Evolutionary conservation across 768 basidiomycete genomes (phyloP).

Genomic region (Lyophyllum shimeji): DNA sequence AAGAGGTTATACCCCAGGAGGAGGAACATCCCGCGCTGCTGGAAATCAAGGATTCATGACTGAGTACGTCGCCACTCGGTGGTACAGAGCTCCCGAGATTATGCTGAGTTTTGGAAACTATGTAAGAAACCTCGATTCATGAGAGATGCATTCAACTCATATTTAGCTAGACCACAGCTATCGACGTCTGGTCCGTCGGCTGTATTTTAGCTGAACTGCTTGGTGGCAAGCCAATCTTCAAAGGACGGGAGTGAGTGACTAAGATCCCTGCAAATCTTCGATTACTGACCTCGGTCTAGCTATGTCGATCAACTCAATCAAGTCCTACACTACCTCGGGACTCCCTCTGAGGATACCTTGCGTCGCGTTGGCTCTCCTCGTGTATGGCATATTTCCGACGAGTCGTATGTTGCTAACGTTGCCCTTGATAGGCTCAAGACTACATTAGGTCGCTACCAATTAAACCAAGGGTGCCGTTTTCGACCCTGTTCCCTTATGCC

Average conservation of each 20-base stretch:
- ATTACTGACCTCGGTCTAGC: slow-evolving; percentile 35
- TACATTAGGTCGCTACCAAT: slow-evolving; percentile 98
- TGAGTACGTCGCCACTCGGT: slow-evolving; percentile 97
- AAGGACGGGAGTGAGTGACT: slow-evolving; percentile 86
- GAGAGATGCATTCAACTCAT: slow-evolving; percentile 7
- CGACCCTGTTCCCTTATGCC: slow-evolving; percentile 89
- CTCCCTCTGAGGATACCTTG: slow-evolving; percentile 94
- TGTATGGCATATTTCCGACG: slow-evolving; percentile 42
- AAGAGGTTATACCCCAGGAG: slow-evolving; percentile 86
- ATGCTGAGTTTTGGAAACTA: slow-evolving; percentile 98
- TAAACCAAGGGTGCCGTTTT: slow-evolving; percentile 91
- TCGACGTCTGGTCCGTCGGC: slow-evolving; percentile 96
- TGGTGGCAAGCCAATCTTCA: slow-evolving; percentile 94
- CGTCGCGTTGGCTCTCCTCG: slow-evolving; percentile 94
- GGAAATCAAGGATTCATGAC: slow-evolving; percentile 97
- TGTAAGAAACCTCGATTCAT: slow-evolving; percentile 43
- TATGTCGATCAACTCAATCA: slow-evolving; percentile 99
- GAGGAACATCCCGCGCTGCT: slow-evolving; percentile 68
- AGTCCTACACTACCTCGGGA: slow-evolving; percentile 97
- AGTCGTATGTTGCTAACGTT: slow-evolving; percentile 1
- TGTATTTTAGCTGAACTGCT: slow-evolving; percentile 93
- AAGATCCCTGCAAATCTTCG: not conserved
- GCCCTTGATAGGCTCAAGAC: slow-evolving; percentile 74
- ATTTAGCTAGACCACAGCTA: slow-evolving; percentile 69
- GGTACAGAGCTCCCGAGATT: slow-evolving; percentile 99